phyloP scores from a whole-genome alignment of 2,329 filamentous ascomycete genomes.

The Colletotrichum viniferum region DNA sequence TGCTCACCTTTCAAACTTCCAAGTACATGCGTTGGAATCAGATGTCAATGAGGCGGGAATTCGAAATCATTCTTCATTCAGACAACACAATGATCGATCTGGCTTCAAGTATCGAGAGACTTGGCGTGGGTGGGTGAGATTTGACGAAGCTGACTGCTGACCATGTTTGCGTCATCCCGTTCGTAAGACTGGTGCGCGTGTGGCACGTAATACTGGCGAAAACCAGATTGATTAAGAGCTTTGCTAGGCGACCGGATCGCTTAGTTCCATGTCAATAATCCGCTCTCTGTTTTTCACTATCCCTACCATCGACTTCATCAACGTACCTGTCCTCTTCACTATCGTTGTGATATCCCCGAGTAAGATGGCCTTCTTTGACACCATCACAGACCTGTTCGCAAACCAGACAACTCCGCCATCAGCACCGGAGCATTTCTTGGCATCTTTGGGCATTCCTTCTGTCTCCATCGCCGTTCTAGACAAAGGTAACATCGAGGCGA shows the following conservation, averaged over 20 bases:
- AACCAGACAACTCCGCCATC: neutral
- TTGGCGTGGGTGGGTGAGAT: neutral
- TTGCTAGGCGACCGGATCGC: neutral
- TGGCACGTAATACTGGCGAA: neutral
- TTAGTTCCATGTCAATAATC: neutral
- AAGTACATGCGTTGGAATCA: neutral
- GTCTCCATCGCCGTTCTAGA: constrained; percentile 7
- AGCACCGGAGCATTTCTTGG: neutral
- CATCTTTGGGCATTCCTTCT: neutral
- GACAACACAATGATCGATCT: neutral
- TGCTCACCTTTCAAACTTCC: neutral
- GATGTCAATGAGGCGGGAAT: fast-evolving
- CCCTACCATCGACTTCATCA: neutral
- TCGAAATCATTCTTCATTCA: neutral
- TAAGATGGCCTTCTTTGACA: neutral
- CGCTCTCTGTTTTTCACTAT: neutral
- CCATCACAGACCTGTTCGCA: neutral
- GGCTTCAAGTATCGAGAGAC: neutral
- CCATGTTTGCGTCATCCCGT: neutral
- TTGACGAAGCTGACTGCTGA: neutral
- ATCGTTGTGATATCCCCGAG: neutral
- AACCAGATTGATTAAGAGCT: neutral
- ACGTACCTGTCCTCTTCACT: neutral
- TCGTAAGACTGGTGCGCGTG: neutral
- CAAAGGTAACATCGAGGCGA: neutral